Percentiles rank a stretch among this genome's conserved stretches.
These are phyloP conservation scores for Penicillium griseofulvum DNA, from an alignment of 2,329 filamentous ascomycete species.

Conservation along the genomic window DNA sequence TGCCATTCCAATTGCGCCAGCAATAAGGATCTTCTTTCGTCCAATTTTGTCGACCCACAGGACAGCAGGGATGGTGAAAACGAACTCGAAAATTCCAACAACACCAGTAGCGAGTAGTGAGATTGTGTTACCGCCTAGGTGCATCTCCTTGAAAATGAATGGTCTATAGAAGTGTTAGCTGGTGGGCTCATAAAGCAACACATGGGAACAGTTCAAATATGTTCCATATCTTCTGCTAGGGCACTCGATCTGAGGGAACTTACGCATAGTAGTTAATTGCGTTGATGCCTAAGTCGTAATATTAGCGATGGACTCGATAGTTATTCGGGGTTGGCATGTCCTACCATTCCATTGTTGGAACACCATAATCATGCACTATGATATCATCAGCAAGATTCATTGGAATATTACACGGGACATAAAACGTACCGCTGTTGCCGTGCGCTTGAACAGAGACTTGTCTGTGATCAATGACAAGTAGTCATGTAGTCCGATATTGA, in stretches of 20 bases:
- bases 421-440: slow-evolving; percentile 41
- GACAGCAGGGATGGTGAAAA: slow-evolving; percentile 43
- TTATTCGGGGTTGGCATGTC: neutral
- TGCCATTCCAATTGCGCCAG: slow-evolving; percentile 66
- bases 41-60: slow-evolving; percentile 44
- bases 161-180: slow-evolving; percentile 16
- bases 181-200: neutral
- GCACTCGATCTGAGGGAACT: slow-evolving; percentile 3
- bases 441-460: slow-evolving; percentile 37
- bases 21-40: slow-evolving; percentile 41
- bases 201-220: neutral
- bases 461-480: slow-evolving; percentile 35
- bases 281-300: slow-evolving; percentile 34
- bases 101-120: slow-evolving; percentile 42
- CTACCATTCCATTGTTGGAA: slow-evolving; percentile 51
- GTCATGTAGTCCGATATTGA: slow-evolving; percentile 60
- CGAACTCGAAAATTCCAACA: slow-evolving; percentile 40
- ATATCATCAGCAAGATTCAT: slow-evolving; percentile 63
- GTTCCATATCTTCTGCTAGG: neutral
- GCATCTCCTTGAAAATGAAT: slow-evolving; percentile 37
- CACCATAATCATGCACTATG: slow-evolving; percentile 47
- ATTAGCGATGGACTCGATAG: neutral
- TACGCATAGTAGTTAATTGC: slow-evolving; percentile 44
- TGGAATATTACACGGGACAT: neutral
- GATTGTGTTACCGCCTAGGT: slow-evolving; percentile 37